These are phyloP conservation scores for Fraxinus floribunda DNA, from an alignment of 305 asterid genomes.

Conservation along the genomic window DNA sequence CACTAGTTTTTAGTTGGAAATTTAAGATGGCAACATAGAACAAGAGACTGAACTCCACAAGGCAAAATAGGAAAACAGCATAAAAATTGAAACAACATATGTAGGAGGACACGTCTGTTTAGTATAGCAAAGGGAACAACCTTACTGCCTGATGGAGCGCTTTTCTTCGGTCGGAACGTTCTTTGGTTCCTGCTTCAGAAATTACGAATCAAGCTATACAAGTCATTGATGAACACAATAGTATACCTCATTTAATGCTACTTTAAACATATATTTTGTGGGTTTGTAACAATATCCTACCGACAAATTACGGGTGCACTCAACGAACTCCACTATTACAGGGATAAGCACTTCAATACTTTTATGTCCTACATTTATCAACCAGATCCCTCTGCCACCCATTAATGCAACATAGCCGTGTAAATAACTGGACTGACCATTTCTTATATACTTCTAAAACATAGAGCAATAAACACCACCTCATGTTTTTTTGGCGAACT, in stretches of 20 bases:
- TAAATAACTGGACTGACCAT: not conserved
- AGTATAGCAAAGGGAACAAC: slow-evolving; percentile 36
- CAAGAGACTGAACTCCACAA: slow-evolving; percentile 6
- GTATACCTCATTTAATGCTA: not conserved
- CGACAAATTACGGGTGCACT: not conserved
- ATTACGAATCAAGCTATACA: slow-evolving; percentile 23
- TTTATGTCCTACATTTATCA: not conserved
- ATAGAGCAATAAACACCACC: not conserved
- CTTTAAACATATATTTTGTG: not conserved
- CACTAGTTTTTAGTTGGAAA: not conserved
- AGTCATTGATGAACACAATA: not conserved
- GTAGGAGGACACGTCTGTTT: not conserved
- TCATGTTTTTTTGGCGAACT: not conserved
- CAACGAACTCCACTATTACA: not conserved
- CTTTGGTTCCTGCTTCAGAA: slow-evolving; percentile 67
- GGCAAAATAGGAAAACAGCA: slow-evolving; percentile 14
- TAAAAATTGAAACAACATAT: slow-evolving; percentile 6
- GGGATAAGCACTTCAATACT: not conserved
- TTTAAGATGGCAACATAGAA: not conserved
- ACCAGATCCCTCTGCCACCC: not conserved
- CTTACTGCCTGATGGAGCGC: slow-evolving; percentile 97
- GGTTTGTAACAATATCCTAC: not conserved
- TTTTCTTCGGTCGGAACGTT: slow-evolving; percentile 89
- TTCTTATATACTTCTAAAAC: not conserved
- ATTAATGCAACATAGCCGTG: not conserved